Evolutionary conservation across 2,329 filamentous ascomycete genomes (phyloP), one percentile per base, ranked within the genome.

Genomic region (Epicoccum sorghinum): DNA sequence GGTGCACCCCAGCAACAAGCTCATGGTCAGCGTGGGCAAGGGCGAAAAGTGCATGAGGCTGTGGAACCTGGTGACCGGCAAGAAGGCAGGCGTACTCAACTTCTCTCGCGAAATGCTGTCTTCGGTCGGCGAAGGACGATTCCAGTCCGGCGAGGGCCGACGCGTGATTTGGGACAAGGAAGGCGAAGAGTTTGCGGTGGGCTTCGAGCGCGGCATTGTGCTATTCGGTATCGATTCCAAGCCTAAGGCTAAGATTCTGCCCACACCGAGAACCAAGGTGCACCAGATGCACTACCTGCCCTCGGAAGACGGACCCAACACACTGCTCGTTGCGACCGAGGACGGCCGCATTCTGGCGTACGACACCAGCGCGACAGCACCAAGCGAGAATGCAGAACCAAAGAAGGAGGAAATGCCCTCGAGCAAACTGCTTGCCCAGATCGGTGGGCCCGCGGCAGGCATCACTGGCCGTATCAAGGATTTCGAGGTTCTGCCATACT

Each of bases 41-140:
- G 92, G 92, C 61, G 95, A 99, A 78, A 87, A 86, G 61, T 91
- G 88, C 69, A 96, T 99, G 90, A 82, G 95, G 60, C 76, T 98
- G 61, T 99, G 95, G 95, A 98, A 99, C 70, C 75, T 99, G 60
- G 92, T 98, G 61, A 98, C 93, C 3, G 95, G 93, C 13, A 96
- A 93, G 79, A 97, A 96, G 78, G 93, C 93, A 0, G 91, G 93
- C 27, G 93, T 96, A 47, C 78, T 99, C 64, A 95, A 90, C 71
- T 98, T 98, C 73, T 84, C 84, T 61, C 82, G 84, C 52, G 84
- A 88, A 0, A 82, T 95, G 66, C 79, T 98, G 47, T 80, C 84
- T 39, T 86, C 89, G 64, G 84, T 89, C 9, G 91, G 90, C 40
- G 91, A 96, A 78, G 84, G 87, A 38, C 86, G 86, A 72, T 87